Evolutionary conservation across 2,329 filamentous ascomycete genomes (phyloP).

Genomic region (Akanthomyces muscarius): DNA sequence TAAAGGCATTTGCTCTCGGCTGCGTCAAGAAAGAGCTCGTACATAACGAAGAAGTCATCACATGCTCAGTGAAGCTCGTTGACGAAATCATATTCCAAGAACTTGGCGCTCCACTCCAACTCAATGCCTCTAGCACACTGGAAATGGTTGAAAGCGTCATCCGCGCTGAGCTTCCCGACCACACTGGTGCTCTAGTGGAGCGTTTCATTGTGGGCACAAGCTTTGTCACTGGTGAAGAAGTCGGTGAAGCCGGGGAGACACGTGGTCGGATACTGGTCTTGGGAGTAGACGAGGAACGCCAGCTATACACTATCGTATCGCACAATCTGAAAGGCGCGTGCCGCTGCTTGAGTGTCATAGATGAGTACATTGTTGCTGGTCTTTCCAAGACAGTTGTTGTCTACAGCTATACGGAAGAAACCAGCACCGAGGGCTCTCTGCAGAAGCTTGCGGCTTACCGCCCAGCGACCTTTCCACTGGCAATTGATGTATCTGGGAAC

Average conservation of each 20-base stretch:
- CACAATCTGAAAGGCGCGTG: constrained; percentile 74
- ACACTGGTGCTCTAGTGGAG: constrained; percentile 57
- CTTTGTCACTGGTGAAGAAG: constrained; percentile 61
- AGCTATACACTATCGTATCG: constrained; percentile 67
- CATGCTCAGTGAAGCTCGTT: constrained; percentile 80
- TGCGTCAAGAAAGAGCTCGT: constrained; percentile 73
- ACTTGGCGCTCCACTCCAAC: constrained; percentile 62
- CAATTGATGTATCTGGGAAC: constrained; percentile 69
- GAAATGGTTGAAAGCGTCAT: constrained; percentile 87
- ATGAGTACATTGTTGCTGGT: constrained; percentile 75
- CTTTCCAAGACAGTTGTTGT: constrained; percentile 80
- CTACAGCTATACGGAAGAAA: constrained; percentile 53
- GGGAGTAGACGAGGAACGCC: constrained; percentile 71
- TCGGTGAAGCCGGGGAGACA: constrained; percentile 42
- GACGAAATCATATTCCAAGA: constrained; percentile 85
- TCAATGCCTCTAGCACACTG: constrained; percentile 45
- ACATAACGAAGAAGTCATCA: constrained; percentile 68
- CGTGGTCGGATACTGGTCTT: constrained; percentile 78
- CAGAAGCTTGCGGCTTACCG: constrained; percentile 72
- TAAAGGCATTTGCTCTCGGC: constrained; percentile 81
- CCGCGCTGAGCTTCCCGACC: constrained; percentile 64
- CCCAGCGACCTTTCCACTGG: constrained; percentile 78
- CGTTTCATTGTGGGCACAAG: constrained; percentile 90
- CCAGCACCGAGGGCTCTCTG: constrained; percentile 53
- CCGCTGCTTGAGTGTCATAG: constrained; percentile 69